These are phyloP conservation scores for Dictyostelium brefeldianum DNA, from an alignment of 78 protist species.

Conservation along the genomic window DNA sequence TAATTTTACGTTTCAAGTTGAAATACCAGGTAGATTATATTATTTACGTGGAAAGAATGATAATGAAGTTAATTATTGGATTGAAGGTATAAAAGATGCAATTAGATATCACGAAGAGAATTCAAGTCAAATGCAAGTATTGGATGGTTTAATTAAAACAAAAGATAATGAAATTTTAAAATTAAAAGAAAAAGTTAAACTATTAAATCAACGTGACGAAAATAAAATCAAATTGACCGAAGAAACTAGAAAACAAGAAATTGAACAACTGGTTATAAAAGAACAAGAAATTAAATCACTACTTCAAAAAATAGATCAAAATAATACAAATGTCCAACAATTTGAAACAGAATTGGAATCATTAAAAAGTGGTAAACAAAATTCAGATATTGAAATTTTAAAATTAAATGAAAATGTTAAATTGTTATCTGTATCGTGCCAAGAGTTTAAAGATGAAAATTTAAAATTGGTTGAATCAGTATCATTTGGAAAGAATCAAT, in stretches of 20 bases:
- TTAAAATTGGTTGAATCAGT: neutral
- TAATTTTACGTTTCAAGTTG: conserved; percentile 28
- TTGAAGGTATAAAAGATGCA: conserved; percentile 40
- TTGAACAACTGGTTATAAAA: neutral
- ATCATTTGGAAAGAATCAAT: neutral
- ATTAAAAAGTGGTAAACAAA: neutral
- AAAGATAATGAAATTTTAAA: conserved; percentile 50
- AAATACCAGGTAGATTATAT: conserved; percentile 42
- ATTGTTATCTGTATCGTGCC: neutral
- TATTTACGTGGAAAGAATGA: conserved; percentile 37
- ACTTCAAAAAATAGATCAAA: neutral
- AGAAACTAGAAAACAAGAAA: neutral
- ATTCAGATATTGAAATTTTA: conserved; percentile 14
- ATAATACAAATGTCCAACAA: neutral
- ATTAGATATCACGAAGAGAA: neutral
- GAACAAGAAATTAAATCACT: neutral
- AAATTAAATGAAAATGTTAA: conserved; percentile 7
- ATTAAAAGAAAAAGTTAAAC: conserved; percentile 27
- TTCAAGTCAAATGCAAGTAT: neutral
- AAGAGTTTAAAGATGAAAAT: neutral
- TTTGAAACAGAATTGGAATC: neutral
- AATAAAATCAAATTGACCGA: neutral
- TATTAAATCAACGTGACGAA: neutral
- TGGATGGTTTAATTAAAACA: conserved; percentile 25
- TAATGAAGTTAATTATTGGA: conserved; percentile 58